Base-by-base conservation (phyloP, 306 rosid genomes). In the Castanea sativa region DNA sequence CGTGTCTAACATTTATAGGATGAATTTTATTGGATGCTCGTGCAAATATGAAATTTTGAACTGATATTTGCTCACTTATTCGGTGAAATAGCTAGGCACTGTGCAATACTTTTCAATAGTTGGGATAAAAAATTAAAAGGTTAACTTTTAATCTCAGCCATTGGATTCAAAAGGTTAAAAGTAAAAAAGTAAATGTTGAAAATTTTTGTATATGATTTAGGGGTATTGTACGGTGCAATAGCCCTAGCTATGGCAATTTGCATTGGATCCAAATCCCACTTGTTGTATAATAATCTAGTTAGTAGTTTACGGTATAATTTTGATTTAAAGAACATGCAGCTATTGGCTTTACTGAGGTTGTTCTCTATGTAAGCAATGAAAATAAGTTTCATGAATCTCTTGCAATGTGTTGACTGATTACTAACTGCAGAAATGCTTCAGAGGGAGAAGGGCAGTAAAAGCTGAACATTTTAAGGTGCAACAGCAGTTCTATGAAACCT, bases 351-450 rank as follows among this genome's bases (percentile, higher is more conserved):
- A n/a, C 27, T 68, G 13, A 35, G n/a, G 30, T 16, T 68, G 25
- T 35, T 68, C 56, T 60, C 70, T 76, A 21, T 79, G 35, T 21
- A 20, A 64, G 69, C 25, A 53, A 69, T 73, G 41, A 52, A 55
- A 45, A 25, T 76, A 7, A 20, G 63, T 67, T 78, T 64, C 45
- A 71, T 32, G 51, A 68, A 33, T 73, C 51, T 76, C 75, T 76
- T 79, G 81, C 82, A 33, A 74, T 86, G 45, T 88, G 53, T 81
- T 94, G 84, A 90, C 91, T 83, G 74, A 77, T 86, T 88, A 55
- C 85, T 86, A 74, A 83, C 86, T 87, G 83, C 98, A 95, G 99
- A 95, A 90, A 95, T 95, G 98, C 91, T 93, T 91, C 88, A 93
- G 99, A 83, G 99, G 96, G 85, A 90, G 92, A 82, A 93, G 80